phyloP scores from a whole-genome alignment of 192 early-diverging fungal species.

The Backusella luteola region DNA sequence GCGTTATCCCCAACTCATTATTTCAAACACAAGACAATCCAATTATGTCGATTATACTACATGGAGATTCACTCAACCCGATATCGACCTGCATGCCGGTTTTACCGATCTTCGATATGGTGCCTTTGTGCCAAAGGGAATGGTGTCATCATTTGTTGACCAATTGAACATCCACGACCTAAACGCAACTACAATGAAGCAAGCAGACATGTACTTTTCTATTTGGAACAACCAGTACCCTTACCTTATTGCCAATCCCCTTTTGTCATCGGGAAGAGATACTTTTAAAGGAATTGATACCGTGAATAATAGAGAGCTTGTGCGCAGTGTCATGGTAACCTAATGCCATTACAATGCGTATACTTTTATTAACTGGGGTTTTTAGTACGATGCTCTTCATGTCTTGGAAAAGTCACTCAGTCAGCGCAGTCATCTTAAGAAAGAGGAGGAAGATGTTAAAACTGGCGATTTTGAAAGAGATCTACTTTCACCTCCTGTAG shows the following conservation, averaged over 20 bases:
- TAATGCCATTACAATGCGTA: neutral
- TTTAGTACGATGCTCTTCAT: slow-evolving; percentile 45
- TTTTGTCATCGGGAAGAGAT: slow-evolving; percentile 43
- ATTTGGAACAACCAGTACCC: slow-evolving; percentile 59
- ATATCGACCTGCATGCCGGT: slow-evolving; percentile 48
- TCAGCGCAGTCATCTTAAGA: neutral
- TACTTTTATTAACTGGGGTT: too few relatives aligned
- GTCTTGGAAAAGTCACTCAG: slow-evolving; percentile 28
- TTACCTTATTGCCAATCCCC: slow-evolving; percentile 48
- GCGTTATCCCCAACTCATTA: slow-evolving; percentile 42
- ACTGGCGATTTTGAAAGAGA: slow-evolving; percentile 32
- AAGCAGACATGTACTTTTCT: slow-evolving; percentile 54
- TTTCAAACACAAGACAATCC: slow-evolving; percentile 47
- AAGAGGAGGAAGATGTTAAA: slow-evolving; percentile 28
- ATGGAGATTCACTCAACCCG: slow-evolving; percentile 50
- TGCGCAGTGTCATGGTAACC: slow-evolving; percentile 31
- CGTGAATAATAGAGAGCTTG: slow-evolving; percentile 47
- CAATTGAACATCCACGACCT: slow-evolving; percentile 41
- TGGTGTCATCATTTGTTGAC: slow-evolving; percentile 45
- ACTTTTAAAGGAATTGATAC: slow-evolving; percentile 41
- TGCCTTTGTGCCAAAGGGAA: slow-evolving; percentile 43
- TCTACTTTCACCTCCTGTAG: slow-evolving; percentile 35
- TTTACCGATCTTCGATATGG: slow-evolving; percentile 56
- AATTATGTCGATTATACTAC: slow-evolving; percentile 49
- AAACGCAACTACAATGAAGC: slow-evolving; percentile 34